Base-by-base conservation (phyloP, 768 basidiomycete species). In the Kwoniella dejecticola region DNA sequence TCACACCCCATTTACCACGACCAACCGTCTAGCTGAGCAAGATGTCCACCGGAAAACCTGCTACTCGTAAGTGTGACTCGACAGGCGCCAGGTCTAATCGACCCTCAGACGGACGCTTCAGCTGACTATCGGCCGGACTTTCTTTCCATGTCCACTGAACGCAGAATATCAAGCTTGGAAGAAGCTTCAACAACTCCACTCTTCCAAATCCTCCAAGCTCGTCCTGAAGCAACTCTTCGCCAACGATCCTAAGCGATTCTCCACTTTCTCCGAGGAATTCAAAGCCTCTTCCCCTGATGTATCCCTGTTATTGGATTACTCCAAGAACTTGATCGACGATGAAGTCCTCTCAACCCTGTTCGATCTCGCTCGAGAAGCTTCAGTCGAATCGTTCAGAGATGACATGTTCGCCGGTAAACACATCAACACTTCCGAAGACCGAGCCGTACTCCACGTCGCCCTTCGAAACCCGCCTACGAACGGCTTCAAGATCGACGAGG, bases 351-450 rank as follows among this genome's bases (percentile, higher is more conserved):
- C 84, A 38, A 84, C 86, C 4, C 87, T 98, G 48, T 83, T 98
- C 68, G 78, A 82, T 13, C 87, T 99, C 60, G 91, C 87, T 26
- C 84, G 85, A 61, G 95, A 98, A 80, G 93, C 94, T 29, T 81
- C 85, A 48, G 85, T 98, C 58, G 92, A 96, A 84, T 75, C 83
- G 21, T 86, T 84, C 77, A 86, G 94, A 54, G 89, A 97, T 79
- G 87, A 86, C 80, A 96, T 98, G 93, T 97, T 95, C 77, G 80
- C 88, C 1, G 95, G 96, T 45, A 87, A 89, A 78, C 96, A 96
- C 80, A 97, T 98, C 84, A 98, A 98, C 83, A 98, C 94, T 17
- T 94, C 92, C 23, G 96, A 98, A 79, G 94, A 91, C 75, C 91
- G 96, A 56, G 91, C 96, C 1, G 96, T 98, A 5, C 85, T 99